Evolutionary conservation across 345 rosid genomes (phyloP).

Genomic region (Euclidium syriacum): DNA sequence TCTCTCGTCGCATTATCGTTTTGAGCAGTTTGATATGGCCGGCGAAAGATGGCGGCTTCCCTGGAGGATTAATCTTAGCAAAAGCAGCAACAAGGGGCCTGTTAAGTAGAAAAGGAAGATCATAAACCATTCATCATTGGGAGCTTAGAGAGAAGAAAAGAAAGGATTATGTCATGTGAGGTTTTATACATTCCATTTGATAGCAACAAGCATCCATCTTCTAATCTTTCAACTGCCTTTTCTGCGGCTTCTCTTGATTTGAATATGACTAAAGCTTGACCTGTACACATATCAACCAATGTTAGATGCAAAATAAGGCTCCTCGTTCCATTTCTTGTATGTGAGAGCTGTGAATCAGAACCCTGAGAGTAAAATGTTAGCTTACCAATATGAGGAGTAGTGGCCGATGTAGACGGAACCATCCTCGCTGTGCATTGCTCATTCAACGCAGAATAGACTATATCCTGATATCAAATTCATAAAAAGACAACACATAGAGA

Average conservation of each 20-base stretch:
- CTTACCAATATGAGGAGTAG: constrained; percentile 59
- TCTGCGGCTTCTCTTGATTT: constrained; percentile 58
- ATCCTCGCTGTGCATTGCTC: constrained; percentile 67
- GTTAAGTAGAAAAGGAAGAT: constrained; percentile 20
- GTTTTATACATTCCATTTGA: constrained; percentile 73
- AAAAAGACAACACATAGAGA: neutral
- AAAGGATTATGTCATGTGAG: neutral
- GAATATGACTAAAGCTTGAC: constrained; percentile 72
- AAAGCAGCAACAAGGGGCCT: constrained; percentile 75
- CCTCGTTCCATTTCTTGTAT: neutral
- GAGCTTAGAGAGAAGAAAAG: constrained; percentile 4
- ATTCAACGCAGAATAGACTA: constrained; percentile 55
- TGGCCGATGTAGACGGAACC: constrained; percentile 41
- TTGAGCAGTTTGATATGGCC: constrained; percentile 64
- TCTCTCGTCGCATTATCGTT: constrained; percentile 47
- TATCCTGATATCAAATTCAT: constrained; percentile 40
- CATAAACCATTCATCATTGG: neutral
- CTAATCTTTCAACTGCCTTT: constrained; percentile 42
- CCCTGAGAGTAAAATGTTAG: constrained; percentile 1
- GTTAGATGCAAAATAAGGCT: constrained; percentile 3
- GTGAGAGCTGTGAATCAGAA: neutral
- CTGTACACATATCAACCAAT: constrained; percentile 40
- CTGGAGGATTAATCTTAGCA: constrained; percentile 44
- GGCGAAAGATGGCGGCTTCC: constrained; percentile 41
- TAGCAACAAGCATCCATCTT: constrained; percentile 60